These are phyloP conservation scores for Halophytophthora batemanensis DNA, from an alignment of 352 stramenopile genomes.

Conservation along the genomic window DNA sequence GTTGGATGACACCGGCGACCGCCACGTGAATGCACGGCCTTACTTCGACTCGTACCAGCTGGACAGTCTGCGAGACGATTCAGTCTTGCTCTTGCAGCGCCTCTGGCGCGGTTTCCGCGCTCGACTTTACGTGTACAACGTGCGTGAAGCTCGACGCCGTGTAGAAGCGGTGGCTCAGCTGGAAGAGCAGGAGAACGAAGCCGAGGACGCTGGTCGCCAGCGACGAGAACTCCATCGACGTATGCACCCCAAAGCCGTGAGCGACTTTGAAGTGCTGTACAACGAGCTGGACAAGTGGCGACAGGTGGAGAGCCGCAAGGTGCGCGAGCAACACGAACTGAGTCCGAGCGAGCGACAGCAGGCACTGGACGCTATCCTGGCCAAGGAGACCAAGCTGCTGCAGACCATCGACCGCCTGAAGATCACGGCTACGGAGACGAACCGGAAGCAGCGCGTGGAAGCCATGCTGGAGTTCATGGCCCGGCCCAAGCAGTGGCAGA, in stretches of 20 bases:
- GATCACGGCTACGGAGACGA: slow-evolving; percentile 68
- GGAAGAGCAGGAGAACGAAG: slow-evolving; percentile 48
- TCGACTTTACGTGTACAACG: slow-evolving; percentile 41
- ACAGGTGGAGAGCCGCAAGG: slow-evolving; percentile 78
- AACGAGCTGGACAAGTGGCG: slow-evolving; percentile 93
- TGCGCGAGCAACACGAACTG: slow-evolving; percentile 41
- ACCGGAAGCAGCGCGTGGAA: slow-evolving; percentile 82
- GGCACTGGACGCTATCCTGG: slow-evolving; percentile 58
- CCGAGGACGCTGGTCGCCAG: slow-evolving; percentile 47
- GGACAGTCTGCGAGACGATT: slow-evolving; percentile 69
- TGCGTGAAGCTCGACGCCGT: slow-evolving; percentile 39
- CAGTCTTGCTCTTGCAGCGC: slow-evolving; percentile 82
- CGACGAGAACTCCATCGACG: slow-evolving; percentile 79
- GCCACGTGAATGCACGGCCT: slow-evolving; percentile 46
- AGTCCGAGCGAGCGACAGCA: slow-evolving; percentile 28
- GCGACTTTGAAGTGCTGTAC: slow-evolving; percentile 91
- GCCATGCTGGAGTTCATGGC: slow-evolving; percentile 89
- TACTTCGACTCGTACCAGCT: slow-evolving; percentile 92
- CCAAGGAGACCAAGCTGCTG: slow-evolving; percentile 82
- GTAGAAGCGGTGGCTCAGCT: slow-evolving; percentile 26
- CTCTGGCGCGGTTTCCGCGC: slow-evolving; percentile 85
- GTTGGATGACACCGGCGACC: slow-evolving; percentile 69
- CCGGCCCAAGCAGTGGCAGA: slow-evolving; percentile 90
- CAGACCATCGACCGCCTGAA: slow-evolving; percentile 91
- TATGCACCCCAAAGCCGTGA: slow-evolving; percentile 82